Evolutionary conservation across 2,329 filamentous ascomycete species (phyloP), one percentile per base, ranked within the genome.

Genomic region (Ophiognomonia clavigignenti-juglandacearum): DNA sequence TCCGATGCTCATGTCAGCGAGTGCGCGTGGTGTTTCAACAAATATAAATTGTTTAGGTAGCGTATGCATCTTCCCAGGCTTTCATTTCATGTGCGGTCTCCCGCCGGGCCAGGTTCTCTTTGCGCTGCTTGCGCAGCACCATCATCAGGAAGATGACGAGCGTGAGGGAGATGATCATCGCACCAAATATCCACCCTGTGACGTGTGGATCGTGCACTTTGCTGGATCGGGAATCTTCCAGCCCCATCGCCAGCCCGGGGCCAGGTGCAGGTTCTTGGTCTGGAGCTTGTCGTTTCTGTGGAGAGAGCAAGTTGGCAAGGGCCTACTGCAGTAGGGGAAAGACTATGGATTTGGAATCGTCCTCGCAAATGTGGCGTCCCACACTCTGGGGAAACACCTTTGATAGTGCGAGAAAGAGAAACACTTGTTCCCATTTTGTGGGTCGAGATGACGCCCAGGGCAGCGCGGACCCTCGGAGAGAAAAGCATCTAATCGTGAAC

Each of bases 151-250:
- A 19, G 14, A 41, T 34, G 10, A 47, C 44, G 20, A 47, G 22
- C 14, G 13, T 23, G 27, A 41, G 27, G 16, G 44, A 47, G 29
- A 47, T 36, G 29, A 41, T 41, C n/a, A 47, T 11, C 11, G 44
- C 44, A 18, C 44, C 44, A 31, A 47, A 47, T 41, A 47, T 47
- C 44, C 44, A 47, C 11, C 44, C 44, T 32, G 44, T 47, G 29
- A 41, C 27, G 3, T 36, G 4, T 13, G 34, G 18, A 6, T 9
- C 8, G 14, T n/a, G 34, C 18, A 22, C 8, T n/a, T 32, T 32
- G 34, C 20, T 36, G n/a, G 19, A 36, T 19, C 6, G 19, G 19
- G n/a, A 32, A n/a, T 32, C 29, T 14, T 14, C 29, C 13, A 29
- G 26, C 13, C 26, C 26, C 13, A n/a, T n/a, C n/a, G n/a, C n/a